A percentile compares a stretch with the other conserved stretches of the same genome.
phyloP scores from a whole-genome alignment of 768 basidiomycete species.

The Boletus subcaerulescens region DNA sequence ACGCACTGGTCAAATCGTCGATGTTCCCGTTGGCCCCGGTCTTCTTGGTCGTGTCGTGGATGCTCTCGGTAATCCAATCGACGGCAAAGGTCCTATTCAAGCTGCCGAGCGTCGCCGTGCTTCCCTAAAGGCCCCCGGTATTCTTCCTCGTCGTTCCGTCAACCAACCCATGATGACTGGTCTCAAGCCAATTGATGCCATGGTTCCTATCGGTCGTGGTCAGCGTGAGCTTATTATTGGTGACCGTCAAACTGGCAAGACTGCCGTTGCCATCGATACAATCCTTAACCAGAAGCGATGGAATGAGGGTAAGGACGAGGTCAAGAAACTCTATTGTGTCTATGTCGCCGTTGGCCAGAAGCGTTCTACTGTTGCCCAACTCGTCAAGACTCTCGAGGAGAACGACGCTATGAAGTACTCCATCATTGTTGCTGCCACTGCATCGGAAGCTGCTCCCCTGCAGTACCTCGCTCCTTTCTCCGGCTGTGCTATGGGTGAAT shows the following conservation, averaged over 20 bases:
- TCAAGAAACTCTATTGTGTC: constrained; percentile 99
- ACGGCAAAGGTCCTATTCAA: constrained; percentile 97
- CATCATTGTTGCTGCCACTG: constrained; percentile 98
- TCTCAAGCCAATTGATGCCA: constrained; percentile 99
- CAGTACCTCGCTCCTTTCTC: constrained; percentile 99
- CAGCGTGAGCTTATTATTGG: constrained; percentile 99
- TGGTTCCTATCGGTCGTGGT: constrained; percentile 99
- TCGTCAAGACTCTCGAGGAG: constrained; percentile 99
- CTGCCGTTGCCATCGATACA: constrained; percentile 98
- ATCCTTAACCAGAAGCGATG: constrained; percentile 99
- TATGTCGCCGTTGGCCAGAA: constrained; percentile 99
- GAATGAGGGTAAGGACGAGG: constrained; percentile 97
- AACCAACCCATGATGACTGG: constrained; percentile 99
- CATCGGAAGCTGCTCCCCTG: constrained; percentile 97
- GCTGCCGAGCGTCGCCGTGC: constrained; percentile 94
- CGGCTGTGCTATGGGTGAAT: constrained; percentile 99
- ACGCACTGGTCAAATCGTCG: constrained; percentile 99
- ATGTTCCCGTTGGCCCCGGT: constrained; percentile 96
- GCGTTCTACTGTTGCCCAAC: constrained; percentile 98
- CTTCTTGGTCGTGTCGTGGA: constrained; percentile 99
- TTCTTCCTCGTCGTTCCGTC: constrained; percentile 98
- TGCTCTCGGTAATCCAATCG: constrained; percentile 99
- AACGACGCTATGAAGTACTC: constrained; percentile 99
- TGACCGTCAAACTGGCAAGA: constrained; percentile 99
- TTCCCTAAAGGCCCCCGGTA: constrained; percentile 98